These are phyloP conservation scores for Colletotrichum agaves DNA, from an alignment of 2,329 filamentous ascomycete species.

Conservation along the genomic window DNA sequence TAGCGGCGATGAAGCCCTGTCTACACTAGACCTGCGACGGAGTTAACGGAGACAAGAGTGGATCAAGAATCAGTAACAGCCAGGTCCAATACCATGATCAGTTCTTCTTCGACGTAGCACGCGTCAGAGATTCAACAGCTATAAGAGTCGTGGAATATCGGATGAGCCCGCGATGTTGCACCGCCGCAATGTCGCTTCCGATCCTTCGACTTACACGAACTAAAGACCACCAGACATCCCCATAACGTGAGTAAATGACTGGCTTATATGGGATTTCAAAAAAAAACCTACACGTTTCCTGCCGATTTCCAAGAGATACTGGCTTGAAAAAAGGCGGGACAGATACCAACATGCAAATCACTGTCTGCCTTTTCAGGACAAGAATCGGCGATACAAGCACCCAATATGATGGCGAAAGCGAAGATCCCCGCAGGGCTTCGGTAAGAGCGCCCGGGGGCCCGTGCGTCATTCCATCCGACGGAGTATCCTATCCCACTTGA, in stretches of 20 bases:
- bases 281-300: too few species aligned
- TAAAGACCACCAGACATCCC: neutral
- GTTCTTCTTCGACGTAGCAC: conserved; percentile 1
- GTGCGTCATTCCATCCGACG: neutral
- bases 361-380: neutral
- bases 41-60: conserved; percentile 30
- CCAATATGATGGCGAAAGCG: conserved; percentile 29
- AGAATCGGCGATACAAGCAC: neutral
- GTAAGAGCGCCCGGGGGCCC: conserved; percentile 6
- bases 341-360: neutral
- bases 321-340: neutral
- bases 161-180: neutral
- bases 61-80: neutral
- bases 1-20: conserved; percentile 1
- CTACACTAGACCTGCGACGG: conserved; percentile 31
- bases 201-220: conserved; percentile 7
- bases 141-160: conserved; percentile 11
- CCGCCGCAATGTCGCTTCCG: neutral
- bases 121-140: conserved; percentile 9
- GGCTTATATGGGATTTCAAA: too few species aligned
- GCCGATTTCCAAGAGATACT: neutral
- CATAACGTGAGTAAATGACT: too few species aligned
- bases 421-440: conserved; percentile 5
- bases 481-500: neutral
- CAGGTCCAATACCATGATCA: neutral